These are phyloP conservation scores for Calonectria ilicicola DNA, from an alignment of 2,329 filamentous ascomycete genomes.

Conservation along the genomic window DNA sequence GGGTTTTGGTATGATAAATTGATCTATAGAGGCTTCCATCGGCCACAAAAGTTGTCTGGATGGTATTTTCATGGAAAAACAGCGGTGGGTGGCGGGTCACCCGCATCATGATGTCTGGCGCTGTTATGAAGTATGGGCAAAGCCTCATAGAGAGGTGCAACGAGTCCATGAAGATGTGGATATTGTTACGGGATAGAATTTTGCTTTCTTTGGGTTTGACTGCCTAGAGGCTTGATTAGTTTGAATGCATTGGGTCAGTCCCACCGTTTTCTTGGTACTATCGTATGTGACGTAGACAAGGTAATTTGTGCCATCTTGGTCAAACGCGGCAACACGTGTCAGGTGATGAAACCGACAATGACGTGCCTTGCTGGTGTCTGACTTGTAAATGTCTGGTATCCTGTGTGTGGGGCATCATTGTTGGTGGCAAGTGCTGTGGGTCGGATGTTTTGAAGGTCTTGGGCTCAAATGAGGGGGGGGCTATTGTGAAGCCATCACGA, in stretches of 20 bases:
- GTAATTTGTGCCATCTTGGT: background rate
- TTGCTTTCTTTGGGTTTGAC: conserved; percentile 42
- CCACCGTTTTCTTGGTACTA: background rate
- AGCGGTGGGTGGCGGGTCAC: conserved; percentile 43
- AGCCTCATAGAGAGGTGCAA: conserved; percentile 44
- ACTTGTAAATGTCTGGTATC: background rate
- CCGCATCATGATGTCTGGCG: conserved; percentile 44
- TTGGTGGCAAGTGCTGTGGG: background rate
- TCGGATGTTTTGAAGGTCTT: background rate
- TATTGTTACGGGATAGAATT: conserved; percentile 50
- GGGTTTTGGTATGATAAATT: conserved; percentile 39
- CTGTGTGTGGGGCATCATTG: background rate
- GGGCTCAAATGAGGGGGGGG: background rate
- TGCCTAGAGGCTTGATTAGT: conserved; percentile 39
- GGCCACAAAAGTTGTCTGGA: conserved; percentile 44
- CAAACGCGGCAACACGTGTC: background rate
- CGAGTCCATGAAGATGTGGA: conserved; percentile 45
- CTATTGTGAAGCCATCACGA: background rate
- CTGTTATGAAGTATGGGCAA: conserved; percentile 45
- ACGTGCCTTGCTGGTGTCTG: background rate
- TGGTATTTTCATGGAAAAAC: conserved; percentile 46
- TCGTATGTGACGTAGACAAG: background rate
- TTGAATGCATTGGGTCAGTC: conserved; percentile 37
- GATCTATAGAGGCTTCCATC: conserved; percentile 45
- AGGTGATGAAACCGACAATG: background rate